phyloP scores from a whole-genome alignment of 2,329 filamentous ascomycete genomes.

The Phaeosphaeria sp. region DNA sequence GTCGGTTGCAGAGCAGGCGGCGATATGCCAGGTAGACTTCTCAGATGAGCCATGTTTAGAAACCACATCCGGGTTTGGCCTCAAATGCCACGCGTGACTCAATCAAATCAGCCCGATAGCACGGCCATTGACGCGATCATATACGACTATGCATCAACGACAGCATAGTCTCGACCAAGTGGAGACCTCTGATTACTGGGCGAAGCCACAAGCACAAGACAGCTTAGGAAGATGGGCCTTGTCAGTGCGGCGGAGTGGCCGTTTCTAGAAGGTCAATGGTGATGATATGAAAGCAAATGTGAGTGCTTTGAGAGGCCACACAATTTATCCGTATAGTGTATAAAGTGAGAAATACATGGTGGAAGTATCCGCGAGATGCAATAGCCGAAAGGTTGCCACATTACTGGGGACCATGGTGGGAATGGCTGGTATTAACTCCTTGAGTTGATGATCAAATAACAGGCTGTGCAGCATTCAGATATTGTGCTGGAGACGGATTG shows the following conservation, averaged over 20 bases:
- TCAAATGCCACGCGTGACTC: slow-evolving; percentile 32
- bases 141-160: slow-evolving; percentile 10
- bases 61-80: slow-evolving; percentile 23
- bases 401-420: not conserved
- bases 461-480: not conserved
- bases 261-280: slow-evolving; percentile 28
- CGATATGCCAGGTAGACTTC: slow-evolving; percentile 32
- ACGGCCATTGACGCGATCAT: slow-evolving; percentile 15
- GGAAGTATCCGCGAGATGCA: slow-evolving; percentile 20
- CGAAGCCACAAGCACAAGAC: slow-evolving; percentile 12
- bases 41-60: slow-evolving; percentile 31
- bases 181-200: slow-evolving; percentile 27
- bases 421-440: not conserved
- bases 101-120: slow-evolving; percentile 22
- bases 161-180: slow-evolving; percentile 12
- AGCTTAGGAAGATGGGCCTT: slow-evolving; percentile 14
- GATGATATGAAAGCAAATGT: slow-evolving; percentile 18
- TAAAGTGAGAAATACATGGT: slow-evolving; percentile 32
- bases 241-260: slow-evolving; percentile 17
- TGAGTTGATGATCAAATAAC: not conserved
- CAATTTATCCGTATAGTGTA: slow-evolving; percentile 42
- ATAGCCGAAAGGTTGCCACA: slow-evolving; percentile 30
- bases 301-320: slow-evolving; percentile 24
- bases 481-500: not conserved
- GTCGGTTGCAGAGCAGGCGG: slow-evolving; percentile 25